Evolutionary conservation across 164 flowering plant genomes (phyloP), one percentile per base, ranked within the genome.

Genomic region (Saururus chinensis): DNA sequence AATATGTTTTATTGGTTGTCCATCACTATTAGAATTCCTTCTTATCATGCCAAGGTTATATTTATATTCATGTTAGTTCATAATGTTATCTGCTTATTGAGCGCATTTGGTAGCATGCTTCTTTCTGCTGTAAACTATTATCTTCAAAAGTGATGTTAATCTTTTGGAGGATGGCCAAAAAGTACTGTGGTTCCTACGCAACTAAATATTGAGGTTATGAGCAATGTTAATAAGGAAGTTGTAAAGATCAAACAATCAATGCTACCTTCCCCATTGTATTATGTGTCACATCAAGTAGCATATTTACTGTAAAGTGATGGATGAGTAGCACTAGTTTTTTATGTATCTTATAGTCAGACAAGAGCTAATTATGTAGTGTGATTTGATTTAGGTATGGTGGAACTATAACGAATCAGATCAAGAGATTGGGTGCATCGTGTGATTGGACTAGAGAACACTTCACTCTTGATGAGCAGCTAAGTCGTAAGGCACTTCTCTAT

Each of bases 361-460:
- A 45, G 14, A 45, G 14, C 49, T 45, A 17, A 45, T 3, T 17
- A 45, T 45, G 49, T 12, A 2, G 49, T 13, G 17, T 45, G 14
- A 12, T 13, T 48, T 26, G 51, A 65, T 68, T 57, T 69, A 92
- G 98, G 82, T 92, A 92, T 73, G 98, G 98, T 42, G 88, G 95
- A 69, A 77, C 92, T 52, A 92, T 92, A 52, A 86, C 96, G 61
- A 87, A 79, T 67, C 98, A 92, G 75, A 92, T 92, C 40, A 87
- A 75, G 80, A 84, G 98, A 76, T 83, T 92, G 69, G 98, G 98
- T 56, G 98, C 98, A 64, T 92, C 98, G 64, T 92, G 98, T 79
- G 98, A 92, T 78, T 92, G 98, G 98, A 77, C 71, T 42, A 78
- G 91, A 77, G 96, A 92, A 63, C 92, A 74, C 67, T 92, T 92